phyloP scores from a whole-genome alignment of 176 grass and related monocot genomes.

The Cenchrus purpureus region DNA sequence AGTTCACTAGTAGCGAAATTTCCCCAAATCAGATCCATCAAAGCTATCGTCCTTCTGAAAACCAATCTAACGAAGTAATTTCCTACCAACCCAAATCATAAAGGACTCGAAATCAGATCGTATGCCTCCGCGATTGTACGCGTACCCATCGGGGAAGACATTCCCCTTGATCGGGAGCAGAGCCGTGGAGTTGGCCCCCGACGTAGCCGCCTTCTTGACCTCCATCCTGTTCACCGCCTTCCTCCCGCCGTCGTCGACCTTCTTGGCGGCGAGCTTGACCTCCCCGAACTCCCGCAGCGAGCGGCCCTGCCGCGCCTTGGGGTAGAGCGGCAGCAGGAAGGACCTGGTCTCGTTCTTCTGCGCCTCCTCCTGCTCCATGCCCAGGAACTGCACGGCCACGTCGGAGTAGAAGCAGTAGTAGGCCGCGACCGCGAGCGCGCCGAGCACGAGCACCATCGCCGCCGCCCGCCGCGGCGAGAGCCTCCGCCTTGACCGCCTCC shows the following conservation, averaged over 20 bases:
- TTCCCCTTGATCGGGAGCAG: constrained; percentile 88
- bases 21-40: constrained; percentile 17
- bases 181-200: constrained; percentile 52
- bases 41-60: neutral
- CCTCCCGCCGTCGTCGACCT: constrained; percentile 29
- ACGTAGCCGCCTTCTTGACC: constrained; percentile 12
- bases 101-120: neutral
- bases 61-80: constrained; percentile 2
- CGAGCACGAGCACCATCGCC: constrained; percentile 39
- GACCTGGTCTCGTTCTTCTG: constrained; percentile 69
- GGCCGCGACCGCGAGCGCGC: constrained; percentile 57
- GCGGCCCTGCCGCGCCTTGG: constrained; percentile 67
- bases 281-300: constrained; percentile 63
- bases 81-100: constrained; percentile 17
- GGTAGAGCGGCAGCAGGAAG: constrained; percentile 80
- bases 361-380: constrained; percentile 60
- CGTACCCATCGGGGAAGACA: constrained; percentile 90
- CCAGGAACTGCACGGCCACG: constrained; percentile 70
- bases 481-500: constrained; percentile 37
- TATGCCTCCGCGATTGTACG: constrained; percentile 15
- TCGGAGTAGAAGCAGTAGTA: constrained; percentile 80
- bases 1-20: neutral
- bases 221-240: constrained; percentile 40
- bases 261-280: constrained; percentile 65
- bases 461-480: constrained; percentile 48